A percentile compares a stretch with the other conserved stretches of the same genome.
Conservation (phyloP, 495 filamentous ascomycete genomes). For the Neurospora cerealis region DNA sequence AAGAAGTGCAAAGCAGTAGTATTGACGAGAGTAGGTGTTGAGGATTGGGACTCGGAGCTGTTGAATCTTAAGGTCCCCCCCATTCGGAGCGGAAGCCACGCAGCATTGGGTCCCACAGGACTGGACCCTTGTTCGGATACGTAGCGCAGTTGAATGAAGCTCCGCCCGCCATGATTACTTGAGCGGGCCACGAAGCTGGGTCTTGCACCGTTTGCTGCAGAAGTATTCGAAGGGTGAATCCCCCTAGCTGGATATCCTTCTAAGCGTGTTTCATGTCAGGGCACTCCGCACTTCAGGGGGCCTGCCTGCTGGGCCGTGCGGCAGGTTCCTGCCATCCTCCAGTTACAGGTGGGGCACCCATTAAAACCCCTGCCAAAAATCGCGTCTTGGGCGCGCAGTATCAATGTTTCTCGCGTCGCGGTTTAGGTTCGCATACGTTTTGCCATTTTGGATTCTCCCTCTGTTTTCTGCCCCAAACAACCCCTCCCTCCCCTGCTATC, state of each 20-base stretch:
- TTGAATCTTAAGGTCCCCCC: not conserved
- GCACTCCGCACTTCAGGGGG: not conserved
- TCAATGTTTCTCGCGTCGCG: slow-evolving; percentile 6
- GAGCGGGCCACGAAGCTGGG: not conserved
- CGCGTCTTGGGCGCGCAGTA: slow-evolving; percentile 8
- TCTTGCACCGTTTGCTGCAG: not conserved
- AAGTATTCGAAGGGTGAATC: not conserved
- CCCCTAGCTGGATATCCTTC: not conserved
- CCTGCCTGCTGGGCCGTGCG: not conserved
- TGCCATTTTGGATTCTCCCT: not conserved
- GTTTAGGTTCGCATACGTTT: not conserved
- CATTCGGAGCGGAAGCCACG: not conserved
- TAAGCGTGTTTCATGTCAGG: not conserved
- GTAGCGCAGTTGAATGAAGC: not conserved
- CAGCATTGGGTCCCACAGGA: not conserved
- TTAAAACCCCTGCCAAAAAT: slow-evolving; percentile 19
- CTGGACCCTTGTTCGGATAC: not conserved
- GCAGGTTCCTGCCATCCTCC: not conserved
- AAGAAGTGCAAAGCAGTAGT: not conserved
- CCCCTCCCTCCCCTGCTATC: not conserved
- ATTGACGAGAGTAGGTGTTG: not conserved
- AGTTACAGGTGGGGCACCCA: slow-evolving; percentile 6
- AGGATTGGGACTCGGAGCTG: not conserved
- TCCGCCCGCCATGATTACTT: not conserved
- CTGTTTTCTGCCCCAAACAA: not conserved